Percentiles rank a stretch among this genome's conserved stretches.
These are phyloP conservation scores for Poterioochromonas sp. DNA, from an alignment of 352 stramenopile genomes.

Conservation along the genomic window DNA sequence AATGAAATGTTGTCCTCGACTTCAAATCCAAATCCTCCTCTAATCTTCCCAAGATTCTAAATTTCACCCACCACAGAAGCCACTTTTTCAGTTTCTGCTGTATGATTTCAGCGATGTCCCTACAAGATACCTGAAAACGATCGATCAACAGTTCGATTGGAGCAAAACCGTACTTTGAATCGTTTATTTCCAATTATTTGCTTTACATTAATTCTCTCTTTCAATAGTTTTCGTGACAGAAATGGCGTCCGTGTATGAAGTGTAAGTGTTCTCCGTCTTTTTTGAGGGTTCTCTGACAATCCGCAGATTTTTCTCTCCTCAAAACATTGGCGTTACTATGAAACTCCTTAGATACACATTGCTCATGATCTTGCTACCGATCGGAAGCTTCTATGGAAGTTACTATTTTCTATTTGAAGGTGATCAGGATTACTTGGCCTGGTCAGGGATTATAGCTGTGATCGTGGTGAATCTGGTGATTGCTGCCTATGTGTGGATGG, in stretches of 20 bases:
- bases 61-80: no score
- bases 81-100: no score
- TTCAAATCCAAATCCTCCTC: no score
- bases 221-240: no score
- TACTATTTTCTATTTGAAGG: slow-evolving; percentile 24
- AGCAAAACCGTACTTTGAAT: no score
- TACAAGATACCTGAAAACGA: no score
- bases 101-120: no score
- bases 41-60: no score
- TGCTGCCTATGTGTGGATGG: slow-evolving; percentile 24
- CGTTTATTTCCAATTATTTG: no score
- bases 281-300: not conserved
- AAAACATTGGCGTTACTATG: slow-evolving; percentile 19
- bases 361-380: slow-evolving; percentile 1
- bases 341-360: slow-evolving; percentile 21
- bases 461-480: slow-evolving; percentile 21
- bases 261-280: slow-evolving; percentile 15
- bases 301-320: slow-evolving; percentile 6
- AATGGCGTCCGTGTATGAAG: slow-evolving; percentile 21
- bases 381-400: slow-evolving; percentile 7
- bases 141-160: no score
- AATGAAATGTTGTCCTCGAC: no score
- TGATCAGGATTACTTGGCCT: slow-evolving; percentile 5
- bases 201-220: no score
- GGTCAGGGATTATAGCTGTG: slow-evolving; percentile 24